A percentile compares a stretch with the other conserved stretches of the same genome.
phyloP scores from a whole-genome alignment of 2,329 filamentous ascomycete genomes.

The Cercospora beticola region DNA sequence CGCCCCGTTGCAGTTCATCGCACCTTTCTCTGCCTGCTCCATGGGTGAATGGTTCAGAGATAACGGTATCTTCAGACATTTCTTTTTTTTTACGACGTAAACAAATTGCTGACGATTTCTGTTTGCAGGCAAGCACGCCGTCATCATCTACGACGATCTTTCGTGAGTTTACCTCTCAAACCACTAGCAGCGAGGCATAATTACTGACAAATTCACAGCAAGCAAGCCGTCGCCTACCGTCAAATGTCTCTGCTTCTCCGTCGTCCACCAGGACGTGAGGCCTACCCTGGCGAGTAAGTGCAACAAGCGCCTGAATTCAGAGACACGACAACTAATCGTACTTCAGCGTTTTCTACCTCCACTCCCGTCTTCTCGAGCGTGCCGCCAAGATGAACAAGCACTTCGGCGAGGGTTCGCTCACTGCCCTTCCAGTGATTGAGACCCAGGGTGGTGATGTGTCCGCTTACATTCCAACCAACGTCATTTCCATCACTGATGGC shows the following conservation, averaged over 20 bases:
- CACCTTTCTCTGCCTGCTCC: conserved; percentile 76
- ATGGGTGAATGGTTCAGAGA: conserved; percentile 17
- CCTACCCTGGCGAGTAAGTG: conserved; percentile 85
- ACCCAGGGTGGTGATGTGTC: conserved; percentile 99
- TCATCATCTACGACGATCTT: conserved; percentile 92
- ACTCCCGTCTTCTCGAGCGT: conserved; percentile 99
- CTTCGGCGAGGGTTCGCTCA: conserved; percentile 86
- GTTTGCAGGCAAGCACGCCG: conserved; percentile 63
- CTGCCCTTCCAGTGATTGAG: conserved; percentile 96
- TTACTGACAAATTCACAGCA: conserved; percentile 40
- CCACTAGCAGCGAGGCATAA: background rate
- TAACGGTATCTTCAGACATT: no score
- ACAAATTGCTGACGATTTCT: no score
- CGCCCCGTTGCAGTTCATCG: conserved; percentile 47
- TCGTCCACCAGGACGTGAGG: conserved; percentile 97
- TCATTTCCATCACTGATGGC: conserved; percentile 98
- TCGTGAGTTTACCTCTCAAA: conserved; percentile 59
- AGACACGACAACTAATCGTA: conserved; percentile 25
- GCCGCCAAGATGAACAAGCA: conserved; percentile 98
- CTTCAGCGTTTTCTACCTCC: conserved; percentile 86
- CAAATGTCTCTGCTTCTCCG: conserved; percentile 98
- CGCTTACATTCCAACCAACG: conserved; percentile 99
- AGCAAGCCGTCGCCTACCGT: conserved; percentile 75
- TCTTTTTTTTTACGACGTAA: no score
- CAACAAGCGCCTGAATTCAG: background rate